Percentiles rank a stretch among this genome's conserved stretches.
phyloP scores from a whole-genome alignment of 2,329 filamentous ascomycete species.

The Pseudogymnoascus pannorum region DNA sequence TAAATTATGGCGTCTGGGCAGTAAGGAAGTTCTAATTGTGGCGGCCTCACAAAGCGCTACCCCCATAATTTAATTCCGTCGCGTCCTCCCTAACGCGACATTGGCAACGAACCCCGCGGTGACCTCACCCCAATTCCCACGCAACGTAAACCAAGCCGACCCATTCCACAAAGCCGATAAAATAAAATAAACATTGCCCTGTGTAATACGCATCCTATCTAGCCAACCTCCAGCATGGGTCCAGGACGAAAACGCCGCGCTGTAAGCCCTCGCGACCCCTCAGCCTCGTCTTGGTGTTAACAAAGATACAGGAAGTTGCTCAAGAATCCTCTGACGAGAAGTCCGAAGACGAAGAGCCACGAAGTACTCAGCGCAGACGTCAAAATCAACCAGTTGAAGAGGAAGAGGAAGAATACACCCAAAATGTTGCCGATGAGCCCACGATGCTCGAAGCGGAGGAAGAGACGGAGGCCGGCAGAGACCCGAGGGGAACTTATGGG shows the following conservation, averaged over 20 bases:
- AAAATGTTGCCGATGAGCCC: conserved; percentile 16
- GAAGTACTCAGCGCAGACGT: conserved; percentile 20
- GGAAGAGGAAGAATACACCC: conserved; percentile 23
- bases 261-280: conserved; percentile 15
- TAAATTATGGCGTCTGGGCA: neutral
- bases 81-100: neutral
- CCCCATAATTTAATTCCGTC: neutral
- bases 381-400: conserved; percentile 16
- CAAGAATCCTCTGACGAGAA: conserved; percentile 20
- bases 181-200: neutral
- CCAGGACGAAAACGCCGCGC: conserved; percentile 19
- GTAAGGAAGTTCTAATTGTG: neutral
- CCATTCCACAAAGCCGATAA: neutral
- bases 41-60: neutral
- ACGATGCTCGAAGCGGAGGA: conserved; percentile 20
- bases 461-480: conserved; percentile 23
- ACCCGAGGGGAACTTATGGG: conserved; percentile 29
- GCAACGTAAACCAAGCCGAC: neutral
- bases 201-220: neutral
- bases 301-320: conserved; percentile 17
- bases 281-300: neutral
- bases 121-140: neutral
- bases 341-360: conserved; percentile 21
- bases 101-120: conserved; percentile 2
- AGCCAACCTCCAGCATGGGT: conserved; percentile 18